Evolutionary conservation across 768 basidiomycete genomes (phyloP).

Genomic region (Rhodotorula paludigena): DNA sequence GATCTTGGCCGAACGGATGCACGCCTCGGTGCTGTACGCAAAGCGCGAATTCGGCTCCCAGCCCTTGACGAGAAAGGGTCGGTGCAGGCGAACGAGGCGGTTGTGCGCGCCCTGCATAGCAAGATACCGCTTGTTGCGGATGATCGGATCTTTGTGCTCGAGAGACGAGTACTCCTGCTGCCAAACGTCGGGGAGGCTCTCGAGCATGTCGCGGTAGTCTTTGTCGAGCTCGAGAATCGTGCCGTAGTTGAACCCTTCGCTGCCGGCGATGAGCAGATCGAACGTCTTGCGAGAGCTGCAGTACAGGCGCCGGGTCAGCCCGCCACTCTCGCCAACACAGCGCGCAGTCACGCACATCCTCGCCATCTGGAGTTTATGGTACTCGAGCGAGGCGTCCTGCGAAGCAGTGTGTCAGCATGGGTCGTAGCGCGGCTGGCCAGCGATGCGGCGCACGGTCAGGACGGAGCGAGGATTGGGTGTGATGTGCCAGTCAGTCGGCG

Average conservation of each 20-base stretch:
- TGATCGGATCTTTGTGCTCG: conserved; percentile 14
- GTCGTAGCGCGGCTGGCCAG: background rate
- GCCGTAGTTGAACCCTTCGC: conserved; percentile 23
- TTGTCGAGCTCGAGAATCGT: conserved; percentile 26
- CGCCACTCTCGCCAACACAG: too few relatives aligned
- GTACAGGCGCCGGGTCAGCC: too few relatives aligned
- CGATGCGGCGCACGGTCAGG: background rate
- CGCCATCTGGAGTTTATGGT: conserved; percentile 16
- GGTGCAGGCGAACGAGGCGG: conserved; percentile 32
- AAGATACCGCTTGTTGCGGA: conserved; percentile 12
- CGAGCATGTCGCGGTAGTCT: conserved; percentile 27
- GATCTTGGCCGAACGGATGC: conserved; percentile 16
- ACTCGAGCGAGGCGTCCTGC: conserved; percentile 28
- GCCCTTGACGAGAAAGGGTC: conserved; percentile 33
- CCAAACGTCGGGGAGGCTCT: conserved; percentile 20
- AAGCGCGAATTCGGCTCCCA: conserved; percentile 8
- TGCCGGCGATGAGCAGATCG: conserved; percentile 25
- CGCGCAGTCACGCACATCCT: conserved; percentile 10
- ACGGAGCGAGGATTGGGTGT: background rate
- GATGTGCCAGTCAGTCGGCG: conserved; percentile 20
- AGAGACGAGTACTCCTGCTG: conserved; percentile 12
- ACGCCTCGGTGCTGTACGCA: conserved; percentile 23
- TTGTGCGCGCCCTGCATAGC: conserved; percentile 18
- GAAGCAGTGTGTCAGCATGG: background rate
- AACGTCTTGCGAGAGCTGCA: conserved; percentile 24